Evolutionary conservation across 176 grass and related monocot species (phyloP), one percentile per base, ranked within the genome.

Genomic region (Alloteropsis semialata): DNA sequence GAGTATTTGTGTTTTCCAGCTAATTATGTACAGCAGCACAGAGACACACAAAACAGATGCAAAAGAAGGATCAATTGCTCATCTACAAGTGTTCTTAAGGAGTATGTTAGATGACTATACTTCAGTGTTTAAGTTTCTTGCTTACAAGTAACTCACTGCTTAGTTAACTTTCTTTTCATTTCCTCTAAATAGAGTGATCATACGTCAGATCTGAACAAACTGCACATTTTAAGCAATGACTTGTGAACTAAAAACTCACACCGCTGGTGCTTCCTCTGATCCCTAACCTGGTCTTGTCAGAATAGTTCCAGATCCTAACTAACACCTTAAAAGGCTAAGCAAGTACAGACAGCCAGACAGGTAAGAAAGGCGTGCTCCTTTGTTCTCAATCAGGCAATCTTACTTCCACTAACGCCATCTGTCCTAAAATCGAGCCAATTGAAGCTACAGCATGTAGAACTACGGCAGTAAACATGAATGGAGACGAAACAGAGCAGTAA

Each of bases 301-400:
- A 74, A 69, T 68, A 67, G 60, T 32, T 53, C 13, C 62, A 36
- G 68, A 59, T 84, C 81, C 70, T 33, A 77, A 55, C 80, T 5
- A 76, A 68, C 78, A 77, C 27, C 50, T 59, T 27, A 15, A 70
- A 11, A 67, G 51, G 28, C 61, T 42, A 77, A 77, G 56, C 72
- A 57, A 83, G 79, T 65, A 59, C 77, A 81, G 17, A 48, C 81
- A 45, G 42, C 49, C 77, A 81, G 17, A 48, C 81, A 45, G 42
- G 73, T 7, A 84, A 32, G 22, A 29, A 90, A 78, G 69, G 68
- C 6, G 50, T 82, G 67, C 0, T 10, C 50, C 43, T 56, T 73
- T 79, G 76, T 65, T 65, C 60, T 36, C 22, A 50, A 18, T 61
- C 65, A 46, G 11, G 36, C 49, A 81, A 65, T 61, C 28, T 51